Percentiles rank a stretch among this genome's conserved stretches.
phyloP scores from a whole-genome alignment of 164 flowering plant species.

The Warburgia ugandensis region DNA sequence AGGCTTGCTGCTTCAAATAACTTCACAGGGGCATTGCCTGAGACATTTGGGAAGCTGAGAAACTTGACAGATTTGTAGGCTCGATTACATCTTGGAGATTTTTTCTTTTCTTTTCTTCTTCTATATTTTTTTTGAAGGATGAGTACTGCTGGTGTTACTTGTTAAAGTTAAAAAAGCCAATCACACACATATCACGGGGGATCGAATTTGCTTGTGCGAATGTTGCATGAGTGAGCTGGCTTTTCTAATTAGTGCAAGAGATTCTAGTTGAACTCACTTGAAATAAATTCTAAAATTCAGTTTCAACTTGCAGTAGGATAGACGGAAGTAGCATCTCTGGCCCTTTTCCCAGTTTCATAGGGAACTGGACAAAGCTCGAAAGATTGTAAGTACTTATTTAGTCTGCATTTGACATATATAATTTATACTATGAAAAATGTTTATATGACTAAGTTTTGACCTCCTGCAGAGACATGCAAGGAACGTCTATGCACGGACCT shows the following conservation, averaged over 20 bases:
- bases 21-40: slow-evolving; percentile 47
- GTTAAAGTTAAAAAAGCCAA: too few relatives aligned
- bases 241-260: too few relatives aligned
- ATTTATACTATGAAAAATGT: too few relatives aligned
- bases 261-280: not conserved
- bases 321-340: slow-evolving; percentile 62
- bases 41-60: slow-evolving; percentile 27
- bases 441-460: not conserved
- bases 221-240: too few relatives aligned
- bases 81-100: too few relatives aligned
- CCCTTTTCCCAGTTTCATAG: slow-evolving; percentile 63
- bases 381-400: slow-evolving; percentile 39
- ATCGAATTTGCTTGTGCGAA: too few relatives aligned
- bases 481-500: too few relatives aligned
- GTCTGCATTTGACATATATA: not conserved
- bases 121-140: too few relatives aligned
- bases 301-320: slow-evolving; percentile 50
- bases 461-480: slow-evolving; percentile 47
- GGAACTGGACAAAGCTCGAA: slow-evolving; percentile 48
- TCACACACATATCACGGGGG: too few relatives aligned
- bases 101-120: too few relatives aligned
- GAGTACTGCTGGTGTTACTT: too few relatives aligned
- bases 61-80: slow-evolving; percentile 50
- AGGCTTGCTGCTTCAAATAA: too few relatives aligned
- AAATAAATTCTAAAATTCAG: not conserved